phyloP scores from a whole-genome alignment of 768 basidiomycete species.

The Tylopilus sp. region DNA sequence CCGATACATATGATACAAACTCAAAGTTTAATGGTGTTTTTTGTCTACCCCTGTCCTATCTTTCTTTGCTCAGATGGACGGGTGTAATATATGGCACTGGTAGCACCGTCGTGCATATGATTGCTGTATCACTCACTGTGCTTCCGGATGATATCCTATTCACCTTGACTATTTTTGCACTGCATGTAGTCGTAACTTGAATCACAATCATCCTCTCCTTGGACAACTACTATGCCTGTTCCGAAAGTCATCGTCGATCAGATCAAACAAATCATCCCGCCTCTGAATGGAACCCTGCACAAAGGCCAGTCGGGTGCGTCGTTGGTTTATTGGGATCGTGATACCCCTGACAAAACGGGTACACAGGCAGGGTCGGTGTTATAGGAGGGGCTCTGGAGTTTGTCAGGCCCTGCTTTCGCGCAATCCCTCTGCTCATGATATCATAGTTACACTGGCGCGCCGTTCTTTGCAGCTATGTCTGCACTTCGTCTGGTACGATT shows the following conservation, averaged over 20 bases:
- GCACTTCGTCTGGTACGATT: conserved; percentile 71
- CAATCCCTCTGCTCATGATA: not conserved
- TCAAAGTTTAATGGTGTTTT: conserved; percentile 24
- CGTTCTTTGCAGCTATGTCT: conserved; percentile 92
- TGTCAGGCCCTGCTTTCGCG: conserved; percentile 25
- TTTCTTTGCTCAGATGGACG: conserved; percentile 5
- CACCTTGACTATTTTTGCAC: not conserved
- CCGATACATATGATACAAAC: conserved; percentile 24
- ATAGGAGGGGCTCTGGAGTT: conserved; percentile 93
- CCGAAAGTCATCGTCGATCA: conserved; percentile 62
- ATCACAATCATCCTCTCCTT: not conserved
- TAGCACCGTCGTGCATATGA: conserved; percentile 19
- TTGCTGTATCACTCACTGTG: conserved; percentile 26
- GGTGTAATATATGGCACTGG: not conserved
- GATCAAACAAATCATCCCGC: conserved; percentile 83
- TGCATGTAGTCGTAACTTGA: not conserved
- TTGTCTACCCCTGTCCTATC: conserved; percentile 7
- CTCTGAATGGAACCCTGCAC: conserved; percentile 82
- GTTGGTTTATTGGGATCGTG: not conserved
- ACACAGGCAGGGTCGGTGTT: conserved; percentile 81
- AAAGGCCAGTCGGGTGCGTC: conserved; percentile 88
- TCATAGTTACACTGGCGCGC: conserved; percentile 90
- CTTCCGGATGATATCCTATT: conserved; percentile 20
- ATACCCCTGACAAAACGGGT: not conserved
- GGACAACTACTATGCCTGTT: conserved; percentile 51